Conservation (phyloP, 2,329 filamentous ascomycete species). For the Purpureocillium lavendulum region DNA sequence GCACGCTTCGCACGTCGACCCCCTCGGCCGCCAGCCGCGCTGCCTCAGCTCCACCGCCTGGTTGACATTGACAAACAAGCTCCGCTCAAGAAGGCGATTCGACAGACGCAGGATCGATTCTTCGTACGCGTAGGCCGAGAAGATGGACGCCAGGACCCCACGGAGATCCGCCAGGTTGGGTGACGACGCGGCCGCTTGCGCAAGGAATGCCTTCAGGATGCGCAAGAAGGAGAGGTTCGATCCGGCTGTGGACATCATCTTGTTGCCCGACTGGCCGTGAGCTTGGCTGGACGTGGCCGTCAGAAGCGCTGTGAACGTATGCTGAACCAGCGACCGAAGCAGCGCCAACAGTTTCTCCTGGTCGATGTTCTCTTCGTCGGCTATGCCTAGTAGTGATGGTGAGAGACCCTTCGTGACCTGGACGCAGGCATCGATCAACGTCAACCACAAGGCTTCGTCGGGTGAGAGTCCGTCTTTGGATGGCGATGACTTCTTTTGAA, state of each 20-base stretch:
- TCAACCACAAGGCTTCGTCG: conserved; percentile 52
- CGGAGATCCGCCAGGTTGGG: conserved; percentile 84
- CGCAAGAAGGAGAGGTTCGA: conserved; percentile 73
- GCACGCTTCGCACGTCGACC: conserved; percentile 83
- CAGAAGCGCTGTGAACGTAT: conserved; percentile 81
- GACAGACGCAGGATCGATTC: conserved; percentile 80
- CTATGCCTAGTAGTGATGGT: conserved; percentile 36
- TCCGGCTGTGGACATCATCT: conserved; percentile 28
- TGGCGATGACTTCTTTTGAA: conserved; percentile 41
- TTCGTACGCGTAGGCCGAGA: conserved; percentile 92
- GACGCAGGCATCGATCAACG: conserved; percentile 51
- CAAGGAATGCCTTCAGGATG: conserved; percentile 81
- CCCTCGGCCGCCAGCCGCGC: conserved; percentile 79
- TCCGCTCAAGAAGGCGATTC: conserved; percentile 78
- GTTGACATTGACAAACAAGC: conserved; percentile 76
- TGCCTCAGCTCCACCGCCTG: conserved; percentile 67
- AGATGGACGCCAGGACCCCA: conserved; percentile 77
- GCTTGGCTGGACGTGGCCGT: conserved; percentile 57
- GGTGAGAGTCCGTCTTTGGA: conserved; percentile 36
- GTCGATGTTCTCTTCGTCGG: conserved; percentile 31
- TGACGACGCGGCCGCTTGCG: conserved; percentile 69
- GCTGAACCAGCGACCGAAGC: conserved; percentile 75
- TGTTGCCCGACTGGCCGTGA: conserved; percentile 21
- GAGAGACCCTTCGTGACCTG: conserved; percentile 58
- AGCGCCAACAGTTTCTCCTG: conserved; percentile 54